These are phyloP conservation scores for Ganoderma boninense DNA, from an alignment of 1,284 basidiomycete genomes.

Conservation along the genomic window DNA sequence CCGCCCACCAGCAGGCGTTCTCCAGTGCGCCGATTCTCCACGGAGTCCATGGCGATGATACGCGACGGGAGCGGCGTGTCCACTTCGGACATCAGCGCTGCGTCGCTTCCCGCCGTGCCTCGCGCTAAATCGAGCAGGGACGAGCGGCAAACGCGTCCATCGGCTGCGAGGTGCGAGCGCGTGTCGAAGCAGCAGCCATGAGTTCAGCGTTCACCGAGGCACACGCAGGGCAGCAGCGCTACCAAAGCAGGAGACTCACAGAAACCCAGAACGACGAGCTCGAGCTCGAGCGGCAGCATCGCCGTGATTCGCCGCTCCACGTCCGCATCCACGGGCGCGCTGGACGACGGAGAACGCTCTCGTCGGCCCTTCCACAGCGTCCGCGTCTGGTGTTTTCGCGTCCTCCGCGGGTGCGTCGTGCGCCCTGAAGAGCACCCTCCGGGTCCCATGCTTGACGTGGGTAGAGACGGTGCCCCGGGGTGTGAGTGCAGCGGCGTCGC, in stretches of 20 bases:
- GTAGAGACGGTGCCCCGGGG: conserved; percentile 32
- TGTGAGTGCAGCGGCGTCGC: conserved; percentile 24
- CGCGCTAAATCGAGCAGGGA: conserved; percentile 47
- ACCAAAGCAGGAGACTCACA: conserved; percentile 50
- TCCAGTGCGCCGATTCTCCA: conserved; percentile 62
- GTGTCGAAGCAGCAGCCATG: neutral
- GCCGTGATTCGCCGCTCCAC: conserved; percentile 48
- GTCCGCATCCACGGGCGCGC: conserved; percentile 11
- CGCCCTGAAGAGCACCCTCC: conserved; percentile 31
- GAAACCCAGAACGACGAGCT: conserved; percentile 65
- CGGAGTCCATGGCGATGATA: conserved; percentile 60
- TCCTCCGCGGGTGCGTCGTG: conserved; percentile 9
- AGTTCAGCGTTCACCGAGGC: neutral
- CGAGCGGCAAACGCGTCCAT: conserved; percentile 59
- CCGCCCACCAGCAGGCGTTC: conserved; percentile 74
- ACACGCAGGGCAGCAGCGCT: neutral
- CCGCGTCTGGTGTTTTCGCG: conserved; percentile 8
- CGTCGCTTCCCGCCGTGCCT: conserved; percentile 35
- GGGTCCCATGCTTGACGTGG: conserved; percentile 33
- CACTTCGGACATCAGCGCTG: conserved; percentile 46
- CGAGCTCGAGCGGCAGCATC: conserved; percentile 64
- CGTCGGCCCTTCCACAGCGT: conserved; percentile 41
- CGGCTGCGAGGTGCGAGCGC: conserved; percentile 49
- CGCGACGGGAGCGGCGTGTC: conserved; percentile 54
- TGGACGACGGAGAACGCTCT: neutral